Conservation (phyloP, 2,329 filamentous ascomycete genomes). For the Alternaria triticina region DNA sequence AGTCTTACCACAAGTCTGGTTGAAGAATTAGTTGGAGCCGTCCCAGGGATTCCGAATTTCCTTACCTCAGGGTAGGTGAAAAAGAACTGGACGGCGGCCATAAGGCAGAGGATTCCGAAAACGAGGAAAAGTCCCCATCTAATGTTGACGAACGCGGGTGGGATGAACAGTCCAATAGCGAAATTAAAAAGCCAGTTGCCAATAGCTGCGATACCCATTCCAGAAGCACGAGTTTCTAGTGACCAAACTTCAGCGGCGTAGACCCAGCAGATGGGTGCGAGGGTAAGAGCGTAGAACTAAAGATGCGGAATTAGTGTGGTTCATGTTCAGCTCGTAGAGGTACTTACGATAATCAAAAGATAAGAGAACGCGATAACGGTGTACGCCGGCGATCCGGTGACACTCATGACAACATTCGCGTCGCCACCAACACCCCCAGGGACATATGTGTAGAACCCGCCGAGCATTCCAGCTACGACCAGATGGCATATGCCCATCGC, state of each 20-base stretch:
- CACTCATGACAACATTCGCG: conserved; percentile 61
- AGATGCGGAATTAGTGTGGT: neutral
- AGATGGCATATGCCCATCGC: conserved; percentile 67
- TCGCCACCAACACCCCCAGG: conserved; percentile 53
- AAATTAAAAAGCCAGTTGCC: conserved; percentile 70
- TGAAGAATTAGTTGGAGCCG: neutral
- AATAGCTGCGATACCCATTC: conserved; percentile 68
- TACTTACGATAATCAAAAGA: conserved; percentile 66
- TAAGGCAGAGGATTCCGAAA: conserved; percentile 74
- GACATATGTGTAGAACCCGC: conserved; percentile 46
- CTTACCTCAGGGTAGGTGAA: conserved; percentile 65
- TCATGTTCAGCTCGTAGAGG: too few relatives aligned
- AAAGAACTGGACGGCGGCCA: conserved; percentile 72
- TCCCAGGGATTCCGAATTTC: neutral
- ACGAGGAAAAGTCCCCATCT: conserved; percentile 72
- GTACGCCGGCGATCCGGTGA: conserved; percentile 52
- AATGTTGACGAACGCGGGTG: conserved; percentile 65
- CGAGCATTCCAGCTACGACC: conserved; percentile 61
- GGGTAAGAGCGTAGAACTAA: conserved; percentile 66
- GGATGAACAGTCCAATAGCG: conserved; percentile 62
- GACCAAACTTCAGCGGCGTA: conserved; percentile 70
- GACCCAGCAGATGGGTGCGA: conserved; percentile 64
- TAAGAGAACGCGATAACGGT: conserved; percentile 73
- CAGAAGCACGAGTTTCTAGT: conserved; percentile 63
- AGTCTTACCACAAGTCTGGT: conserved; percentile 69